Percentiles rank a stretch among this genome's conserved stretches.
Evolutionary conservation across 2,329 filamentous ascomycete genomes (phyloP).

Genomic region (Mariannaea sp.): DNA sequence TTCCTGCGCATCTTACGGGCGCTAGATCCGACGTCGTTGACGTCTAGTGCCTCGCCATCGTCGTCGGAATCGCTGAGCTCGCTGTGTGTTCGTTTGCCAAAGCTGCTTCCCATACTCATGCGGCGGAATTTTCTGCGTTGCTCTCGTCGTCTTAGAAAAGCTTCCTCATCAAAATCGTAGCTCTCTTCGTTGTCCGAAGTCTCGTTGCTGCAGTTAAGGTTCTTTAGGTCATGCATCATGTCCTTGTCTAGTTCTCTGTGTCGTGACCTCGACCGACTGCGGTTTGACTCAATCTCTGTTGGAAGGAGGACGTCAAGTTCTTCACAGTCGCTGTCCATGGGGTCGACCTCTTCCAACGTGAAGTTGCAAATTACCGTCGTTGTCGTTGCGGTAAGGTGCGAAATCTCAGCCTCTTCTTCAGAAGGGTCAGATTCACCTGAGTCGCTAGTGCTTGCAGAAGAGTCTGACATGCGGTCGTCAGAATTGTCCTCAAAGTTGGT

Average conservation of each 20-base stretch:
- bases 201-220: constrained; percentile 52
- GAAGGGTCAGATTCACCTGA: constrained; percentile 32
- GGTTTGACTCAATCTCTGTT: constrained; percentile 53
- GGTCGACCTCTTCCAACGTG: constrained; percentile 53
- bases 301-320: constrained; percentile 50
- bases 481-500: constrained; percentile 28
- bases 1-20: constrained; percentile 54
- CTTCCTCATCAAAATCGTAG: constrained; percentile 46
- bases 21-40: constrained; percentile 51
- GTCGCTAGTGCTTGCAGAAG: constrained; percentile 25
- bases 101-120: constrained; percentile 58
- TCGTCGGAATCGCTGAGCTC: constrained; percentile 58
- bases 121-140: constrained; percentile 51
- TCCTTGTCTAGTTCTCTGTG: constrained; percentile 47
- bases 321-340: constrained; percentile 52
- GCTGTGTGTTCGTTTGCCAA: constrained; percentile 59
- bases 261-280: constrained; percentile 48
- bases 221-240: constrained; percentile 51
- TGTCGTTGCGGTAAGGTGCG: constrained; percentile 27
- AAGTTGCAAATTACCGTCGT: constrained; percentile 40
- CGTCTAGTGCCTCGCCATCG: constrained; percentile 47
- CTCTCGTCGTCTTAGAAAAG: constrained; percentile 48
- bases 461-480: constrained; percentile 21
- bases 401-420: constrained; percentile 34
- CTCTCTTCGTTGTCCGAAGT: constrained; percentile 45